These are phyloP conservation scores for Diaporthe citriasiana DNA, from an alignment of 2,329 filamentous ascomycete genomes.

Conservation along the genomic window DNA sequence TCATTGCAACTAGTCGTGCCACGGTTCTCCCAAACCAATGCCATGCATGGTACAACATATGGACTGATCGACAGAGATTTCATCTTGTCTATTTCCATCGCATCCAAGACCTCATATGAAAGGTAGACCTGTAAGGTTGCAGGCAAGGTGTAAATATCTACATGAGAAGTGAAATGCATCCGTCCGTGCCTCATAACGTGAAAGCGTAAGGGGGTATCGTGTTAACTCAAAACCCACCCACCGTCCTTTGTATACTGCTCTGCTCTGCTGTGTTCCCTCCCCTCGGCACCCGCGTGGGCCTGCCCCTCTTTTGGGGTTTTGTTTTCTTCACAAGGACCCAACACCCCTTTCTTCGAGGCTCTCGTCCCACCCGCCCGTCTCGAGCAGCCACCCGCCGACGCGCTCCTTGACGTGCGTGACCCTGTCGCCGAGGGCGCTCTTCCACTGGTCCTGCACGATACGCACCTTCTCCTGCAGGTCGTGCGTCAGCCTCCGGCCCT, in stretches of 20 bases:
- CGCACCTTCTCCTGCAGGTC: constrained; percentile 95
- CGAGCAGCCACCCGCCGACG: constrained; percentile 80
- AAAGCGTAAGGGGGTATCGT: constrained; percentile 32
- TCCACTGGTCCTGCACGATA: constrained; percentile 92
- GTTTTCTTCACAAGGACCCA: constrained; percentile 48
- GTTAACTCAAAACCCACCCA: constrained; percentile 20
- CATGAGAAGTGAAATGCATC: constrained; percentile 20
- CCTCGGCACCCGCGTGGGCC: not conserved
- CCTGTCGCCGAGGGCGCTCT: constrained; percentile 84
- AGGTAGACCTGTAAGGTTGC: not conserved
- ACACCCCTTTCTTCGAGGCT: constrained; percentile 72
- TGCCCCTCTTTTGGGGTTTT: not conserved
- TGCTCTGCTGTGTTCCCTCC: not conserved
- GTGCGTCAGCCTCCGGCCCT: constrained; percentile 80
- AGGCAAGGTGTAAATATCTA: constrained; percentile 22
- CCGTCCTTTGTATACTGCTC: not conserved
- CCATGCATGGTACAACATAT: not conserved
- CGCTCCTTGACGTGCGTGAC: constrained; percentile 80
- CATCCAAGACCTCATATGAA: not conserved
- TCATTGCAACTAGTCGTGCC: not conserved
- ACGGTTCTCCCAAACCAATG: too few relatives aligned
- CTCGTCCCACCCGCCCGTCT: constrained; percentile 91
- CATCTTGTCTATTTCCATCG: not conserved
- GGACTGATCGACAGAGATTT: not conserved
- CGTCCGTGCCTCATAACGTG: constrained; percentile 9